Evolutionary conservation across 129 eudicot species (phyloP), one percentile per base, ranked within the genome.

Genomic region (Gnaphalium uliginosum): DNA sequence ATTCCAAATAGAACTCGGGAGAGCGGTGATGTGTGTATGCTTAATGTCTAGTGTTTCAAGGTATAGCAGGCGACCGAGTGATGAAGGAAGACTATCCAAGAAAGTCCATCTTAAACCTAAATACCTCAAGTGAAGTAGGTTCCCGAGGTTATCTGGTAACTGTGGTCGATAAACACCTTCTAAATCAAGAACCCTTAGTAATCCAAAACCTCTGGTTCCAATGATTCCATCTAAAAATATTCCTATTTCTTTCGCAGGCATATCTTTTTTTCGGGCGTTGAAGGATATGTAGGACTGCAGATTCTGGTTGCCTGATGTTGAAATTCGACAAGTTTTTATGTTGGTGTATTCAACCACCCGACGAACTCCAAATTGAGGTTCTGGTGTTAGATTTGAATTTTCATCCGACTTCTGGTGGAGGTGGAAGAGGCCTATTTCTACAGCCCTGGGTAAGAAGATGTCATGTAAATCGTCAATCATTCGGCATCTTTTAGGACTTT

Each of bases 41-140:
- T 80, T 80, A 72, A 79, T 79, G 54, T 79, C 83, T 0, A 79
- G 74, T 26, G 79, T 79, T 79, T 79, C 79, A 73, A 79, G 83
- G 66, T 79, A 73, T 25, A 41, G 61, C 63, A 79, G 74, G 25
- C 6, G 74, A 10, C 79, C 83, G 19, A 79, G 69, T 72, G 83
- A 79, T 61, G 79, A 79, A n/a, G 83, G 83, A 65, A 79, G 83
- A 65, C 54, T 54, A 32, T 79, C 73, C 43, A 79, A 79, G 69
- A 79, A 79, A 65, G 83, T 79, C 73, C 74, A 37, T 79, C 79
- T 54, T 50, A 79, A 73, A 25, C 83, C 83, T 29, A 73, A 57
- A 74, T 79, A 79, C 68, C 79, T 73, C 18, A 79, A 66, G 69
- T 79, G 74, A 66, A 54, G 64, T 39, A 79, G 57, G 74, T 53